Evolutionary conservation across 2,329 filamentous ascomycete species (phyloP), one percentile per base, ranked within the genome.

Genomic region (Hymenoscyphus linearis): DNA sequence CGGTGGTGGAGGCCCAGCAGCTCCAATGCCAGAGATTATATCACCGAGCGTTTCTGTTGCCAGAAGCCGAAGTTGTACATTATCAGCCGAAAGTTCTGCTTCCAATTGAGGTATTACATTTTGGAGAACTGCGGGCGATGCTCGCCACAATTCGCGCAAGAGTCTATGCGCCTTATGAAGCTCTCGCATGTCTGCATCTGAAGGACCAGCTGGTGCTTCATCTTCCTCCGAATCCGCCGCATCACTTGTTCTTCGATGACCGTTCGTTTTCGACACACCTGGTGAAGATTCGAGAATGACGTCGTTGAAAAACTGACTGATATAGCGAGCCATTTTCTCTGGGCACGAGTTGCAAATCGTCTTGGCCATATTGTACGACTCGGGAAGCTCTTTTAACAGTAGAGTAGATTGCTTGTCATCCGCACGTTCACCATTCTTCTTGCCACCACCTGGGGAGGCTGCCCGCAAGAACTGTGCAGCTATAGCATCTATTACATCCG

Each of bases 231-330:
- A 87, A 27, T 83, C 83, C 18, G 80, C 79, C 44, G 81, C 82
- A 62, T 82, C 83, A 60, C 81, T 72, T 27, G 72, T 69, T 60
- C 75, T 77, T 60, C 78, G 73, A 62, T 77, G 78, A 4, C 83
- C 84, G 65, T 85, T 87, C 59, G 78, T 66, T 67, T 82, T 80
- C 10, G 67, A 53, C 10, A 60, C 60, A 26, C 59, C 65, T 40
- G 78, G 84, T 40, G 87, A 92, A 3, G 92, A 90, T 71, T 97
- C 92, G 64, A 98, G 86, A 61, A 99, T 96, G 57, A 98, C 92
- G 60, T 96, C 92, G 75, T 92, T 96, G 74, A 99, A 99, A 74
- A 98, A 99, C 71, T 96, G 92, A 67, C 91, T 93, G 60, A 98
- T 88, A 67, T 96, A 91, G 64, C 92, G 88, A 1, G 91, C 88